Percentiles rank a stretch among this genome's conserved stretches.
Evolutionary conservation across 2,329 filamentous ascomycete species (phyloP).

Genomic region (Apiospora pterosperma): DNA sequence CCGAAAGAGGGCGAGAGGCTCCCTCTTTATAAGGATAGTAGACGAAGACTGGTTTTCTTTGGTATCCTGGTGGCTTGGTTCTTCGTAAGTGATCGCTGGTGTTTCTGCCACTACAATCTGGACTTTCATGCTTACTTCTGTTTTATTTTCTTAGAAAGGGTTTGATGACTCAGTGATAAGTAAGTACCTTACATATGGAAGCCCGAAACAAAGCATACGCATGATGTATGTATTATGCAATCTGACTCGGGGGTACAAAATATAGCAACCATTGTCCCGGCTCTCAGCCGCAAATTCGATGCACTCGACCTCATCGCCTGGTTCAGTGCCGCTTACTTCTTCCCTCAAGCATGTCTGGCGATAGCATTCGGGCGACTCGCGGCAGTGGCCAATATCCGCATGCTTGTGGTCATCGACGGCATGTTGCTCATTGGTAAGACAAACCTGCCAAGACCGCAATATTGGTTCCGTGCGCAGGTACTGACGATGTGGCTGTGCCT

Average conservation of each 20-base stretch:
- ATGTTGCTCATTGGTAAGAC: slow-evolving; percentile 4
- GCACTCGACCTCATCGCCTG: slow-evolving; percentile 7
- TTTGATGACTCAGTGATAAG: slow-evolving; percentile 11
- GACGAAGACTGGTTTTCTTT: slow-evolving; percentile 3
- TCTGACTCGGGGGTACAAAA: neutral
- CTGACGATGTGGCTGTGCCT: neutral
- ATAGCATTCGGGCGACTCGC: slow-evolving; percentile 9
- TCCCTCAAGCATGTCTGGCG: slow-evolving; percentile 10
- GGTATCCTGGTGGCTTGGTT: slow-evolving; percentile 8
- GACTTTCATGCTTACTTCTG: neutral
- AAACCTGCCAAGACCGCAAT: neutral
- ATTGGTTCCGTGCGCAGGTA: too few species aligned
- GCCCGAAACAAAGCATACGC: neutral
- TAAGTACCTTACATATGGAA: neutral
- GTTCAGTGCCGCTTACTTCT: slow-evolving; percentile 10
- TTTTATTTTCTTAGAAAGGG: neutral
- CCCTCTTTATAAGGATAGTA: slow-evolving; percentile 6
- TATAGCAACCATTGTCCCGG: neutral
- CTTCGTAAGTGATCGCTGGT: slow-evolving; percentile 2
- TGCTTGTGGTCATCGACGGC: slow-evolving; percentile 5
- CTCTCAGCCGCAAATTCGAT: slow-evolving; percentile 8
- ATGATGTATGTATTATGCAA: neutral
- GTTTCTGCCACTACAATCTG: neutral
- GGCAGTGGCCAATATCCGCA: slow-evolving; percentile 5
- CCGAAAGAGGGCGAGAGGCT: neutral